A percentile compares a stretch with the other conserved stretches of the same genome.
phyloP scores from a whole-genome alignment of 1,284 basidiomycete species.

The Inonotus hispidus region DNA sequence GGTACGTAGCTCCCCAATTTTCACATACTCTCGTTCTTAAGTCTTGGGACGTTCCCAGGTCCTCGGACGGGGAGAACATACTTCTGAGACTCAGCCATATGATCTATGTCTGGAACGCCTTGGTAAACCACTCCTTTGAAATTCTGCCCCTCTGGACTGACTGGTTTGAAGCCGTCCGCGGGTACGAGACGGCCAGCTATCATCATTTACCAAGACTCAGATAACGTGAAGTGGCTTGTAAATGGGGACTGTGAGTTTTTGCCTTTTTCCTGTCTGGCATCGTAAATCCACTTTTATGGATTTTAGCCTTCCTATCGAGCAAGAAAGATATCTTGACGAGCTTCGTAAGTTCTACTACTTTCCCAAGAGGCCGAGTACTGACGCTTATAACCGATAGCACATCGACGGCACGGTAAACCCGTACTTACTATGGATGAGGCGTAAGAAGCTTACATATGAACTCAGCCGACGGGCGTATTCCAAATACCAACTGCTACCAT shows the following conservation, averaged over 20 bases:
- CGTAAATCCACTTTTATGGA: not conserved
- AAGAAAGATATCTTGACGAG: constrained; percentile 3
- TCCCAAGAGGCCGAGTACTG: not conserved
- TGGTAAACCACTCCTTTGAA: not conserved
- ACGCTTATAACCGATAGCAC: not conserved
- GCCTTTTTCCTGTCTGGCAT: not conserved
- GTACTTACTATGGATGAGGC: not conserved
- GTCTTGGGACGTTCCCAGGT: not conserved
- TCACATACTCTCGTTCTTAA: not conserved
- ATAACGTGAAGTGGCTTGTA: constrained; percentile 13
- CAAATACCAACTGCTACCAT: constrained; percentile 6
- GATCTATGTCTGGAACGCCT: constrained; percentile 13
- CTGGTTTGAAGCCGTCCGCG: not conserved
- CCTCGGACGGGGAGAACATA: constrained; percentile 11
- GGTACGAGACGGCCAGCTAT: not conserved
- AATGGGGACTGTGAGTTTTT: not conserved
- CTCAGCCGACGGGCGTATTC: constrained; percentile 1
- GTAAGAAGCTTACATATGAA: not conserved
- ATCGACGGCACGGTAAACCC: not conserved
- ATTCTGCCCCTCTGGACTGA: not conserved
- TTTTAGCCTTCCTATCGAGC: constrained; percentile 4
- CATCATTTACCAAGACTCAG: constrained; percentile 7
- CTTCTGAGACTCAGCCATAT: constrained; percentile 9
- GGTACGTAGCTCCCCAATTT: not conserved
- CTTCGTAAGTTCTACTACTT: not conserved